These are phyloP conservation scores for Trypanosomatidae sp. DNA, from an alignment of 208 protist genomes.

Conservation along the genomic window DNA sequence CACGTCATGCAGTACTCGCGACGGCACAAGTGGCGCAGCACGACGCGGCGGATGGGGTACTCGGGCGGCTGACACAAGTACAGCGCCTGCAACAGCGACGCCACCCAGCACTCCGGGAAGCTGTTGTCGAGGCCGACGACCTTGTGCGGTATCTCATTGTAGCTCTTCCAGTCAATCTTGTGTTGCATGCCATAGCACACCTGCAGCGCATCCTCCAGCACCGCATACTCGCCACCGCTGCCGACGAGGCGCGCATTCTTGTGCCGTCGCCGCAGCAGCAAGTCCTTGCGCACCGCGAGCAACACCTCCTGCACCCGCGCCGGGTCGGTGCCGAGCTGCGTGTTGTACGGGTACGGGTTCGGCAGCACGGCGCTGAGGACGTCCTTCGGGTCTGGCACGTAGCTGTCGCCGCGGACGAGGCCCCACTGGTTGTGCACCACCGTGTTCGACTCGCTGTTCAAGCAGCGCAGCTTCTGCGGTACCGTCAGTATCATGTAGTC, in stretches of 20 bases:
- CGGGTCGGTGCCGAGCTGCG: slow-evolving; percentile 63
- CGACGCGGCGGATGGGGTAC: slow-evolving; percentile 67
- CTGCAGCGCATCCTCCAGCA: slow-evolving; percentile 64
- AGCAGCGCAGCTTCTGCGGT: slow-evolving; percentile 52
- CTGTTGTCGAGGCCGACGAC: slow-evolving; percentile 81
- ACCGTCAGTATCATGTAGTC: slow-evolving; percentile 87
- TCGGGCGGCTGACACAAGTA: slow-evolving; percentile 76
- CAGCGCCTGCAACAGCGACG: slow-evolving; percentile 62
- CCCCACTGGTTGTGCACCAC: slow-evolving; percentile 59
- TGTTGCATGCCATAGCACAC: slow-evolving; percentile 77
- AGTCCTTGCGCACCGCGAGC: slow-evolving; percentile 66
- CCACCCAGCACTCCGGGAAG: slow-evolving; percentile 85
- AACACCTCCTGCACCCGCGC: slow-evolving; percentile 49
- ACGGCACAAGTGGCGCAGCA: slow-evolving; percentile 69
- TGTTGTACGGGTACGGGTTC: slow-evolving; percentile 83
- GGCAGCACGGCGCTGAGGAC: slow-evolving; percentile 61
- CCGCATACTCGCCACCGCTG: slow-evolving; percentile 44
- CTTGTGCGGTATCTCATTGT: slow-evolving; percentile 68
- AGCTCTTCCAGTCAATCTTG: slow-evolving; percentile 64
- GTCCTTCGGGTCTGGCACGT: slow-evolving; percentile 75
- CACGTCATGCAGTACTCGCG: slow-evolving; percentile 82
- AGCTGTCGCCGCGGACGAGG: slow-evolving; percentile 59
- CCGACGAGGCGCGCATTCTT: slow-evolving; percentile 22
- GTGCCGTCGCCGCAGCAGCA: slow-evolving; percentile 55
- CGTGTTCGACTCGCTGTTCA: slow-evolving; percentile 31